Evolutionary conservation across 2,329 filamentous ascomycete genomes (phyloP).

Genomic region (Pseudogymnoascus verrucosus): DNA sequence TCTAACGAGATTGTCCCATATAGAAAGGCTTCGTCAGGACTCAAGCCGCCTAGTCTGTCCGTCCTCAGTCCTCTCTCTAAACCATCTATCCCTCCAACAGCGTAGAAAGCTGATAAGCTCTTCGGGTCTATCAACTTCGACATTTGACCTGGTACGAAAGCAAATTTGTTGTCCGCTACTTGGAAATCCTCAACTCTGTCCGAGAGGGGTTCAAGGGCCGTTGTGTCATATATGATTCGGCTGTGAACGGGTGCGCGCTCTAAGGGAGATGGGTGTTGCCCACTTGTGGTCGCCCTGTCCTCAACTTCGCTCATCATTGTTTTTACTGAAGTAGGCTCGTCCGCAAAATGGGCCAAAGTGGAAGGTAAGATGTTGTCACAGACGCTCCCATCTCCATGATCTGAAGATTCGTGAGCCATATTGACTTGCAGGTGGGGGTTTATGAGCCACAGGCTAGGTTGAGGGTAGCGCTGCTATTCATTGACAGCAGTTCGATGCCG

Average conservation of each 20-base stretch:
- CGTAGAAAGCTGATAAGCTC: constrained; percentile 61
- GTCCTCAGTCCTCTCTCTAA: constrained; percentile 67
- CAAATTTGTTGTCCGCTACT: constrained; percentile 59
- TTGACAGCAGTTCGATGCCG: neutral
- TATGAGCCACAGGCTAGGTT: neutral
- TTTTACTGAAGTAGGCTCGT: neutral
- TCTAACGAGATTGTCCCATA: constrained; percentile 57
- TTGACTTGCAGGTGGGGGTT: neutral
- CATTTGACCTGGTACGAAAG: constrained; percentile 61
- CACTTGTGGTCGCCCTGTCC: neutral
- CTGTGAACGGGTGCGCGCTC: neutral
- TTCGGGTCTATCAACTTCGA: constrained; percentile 71
- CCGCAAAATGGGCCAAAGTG: neutral
- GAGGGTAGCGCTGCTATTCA: too few species aligned
- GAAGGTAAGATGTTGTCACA: neutral
- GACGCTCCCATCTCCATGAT: neutral
- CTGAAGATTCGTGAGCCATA: neutral
- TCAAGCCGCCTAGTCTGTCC: constrained; percentile 54
- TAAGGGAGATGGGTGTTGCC: neutral
- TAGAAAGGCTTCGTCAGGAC: constrained; percentile 57
- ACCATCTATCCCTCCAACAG: constrained; percentile 61
- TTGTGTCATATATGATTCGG: neutral
- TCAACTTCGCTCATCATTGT: neutral
- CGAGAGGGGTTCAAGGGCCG: neutral
- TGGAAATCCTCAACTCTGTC: constrained; percentile 44